Evolutionary conservation across 306 rosid species (phyloP), one percentile per base, ranked within the genome.

Genomic region (Quercus ilex): DNA sequence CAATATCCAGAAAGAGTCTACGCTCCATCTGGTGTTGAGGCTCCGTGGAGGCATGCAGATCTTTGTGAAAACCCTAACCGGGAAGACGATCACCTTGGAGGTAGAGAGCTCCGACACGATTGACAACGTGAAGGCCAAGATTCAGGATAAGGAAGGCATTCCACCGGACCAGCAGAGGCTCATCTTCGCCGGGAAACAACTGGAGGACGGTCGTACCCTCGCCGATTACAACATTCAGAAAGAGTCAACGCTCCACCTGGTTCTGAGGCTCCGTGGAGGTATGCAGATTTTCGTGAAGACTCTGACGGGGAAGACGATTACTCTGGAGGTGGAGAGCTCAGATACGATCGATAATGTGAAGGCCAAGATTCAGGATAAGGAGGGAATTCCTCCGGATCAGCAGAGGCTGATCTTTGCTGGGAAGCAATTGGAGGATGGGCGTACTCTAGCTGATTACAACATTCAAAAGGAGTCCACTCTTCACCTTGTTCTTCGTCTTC

Each of bases 391-490:
- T 0, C 85, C 83, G 12, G 83, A 86, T 31, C 85, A 86, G 58
- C 89, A 86, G 59, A 62, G 89, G n/a, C 57, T 83, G 9, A 87
- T 87, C 78, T 87, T 85, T 18, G 88, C 87, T 0, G 90, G 87
- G 1, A 87, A 87, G 33, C 88, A 87, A n/a, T 59, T 87, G 18
- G 88, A 87, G 78, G 90, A 83, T 2, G 87, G 86, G 0, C 23
- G 84, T 0, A 88, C 89, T 6, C 84, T 88, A 0, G 89, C 89
- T 1, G 91, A 88, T 73, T 88, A 85, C 26, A 85, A 85, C 31
- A 85, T 88, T n/a, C 86, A 88, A 82, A 85, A 88, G 80, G 91
- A 88, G 64, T 83, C 86, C 0, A 78, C 87, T 14, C 87, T 86
- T 18, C 86, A 83, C 30, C 65, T 83, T 28, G 78, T 73, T 55